These are phyloP conservation scores for Echinosophora koreensis DNA, from an alignment of 306 rosid genomes.

Conservation along the genomic window DNA sequence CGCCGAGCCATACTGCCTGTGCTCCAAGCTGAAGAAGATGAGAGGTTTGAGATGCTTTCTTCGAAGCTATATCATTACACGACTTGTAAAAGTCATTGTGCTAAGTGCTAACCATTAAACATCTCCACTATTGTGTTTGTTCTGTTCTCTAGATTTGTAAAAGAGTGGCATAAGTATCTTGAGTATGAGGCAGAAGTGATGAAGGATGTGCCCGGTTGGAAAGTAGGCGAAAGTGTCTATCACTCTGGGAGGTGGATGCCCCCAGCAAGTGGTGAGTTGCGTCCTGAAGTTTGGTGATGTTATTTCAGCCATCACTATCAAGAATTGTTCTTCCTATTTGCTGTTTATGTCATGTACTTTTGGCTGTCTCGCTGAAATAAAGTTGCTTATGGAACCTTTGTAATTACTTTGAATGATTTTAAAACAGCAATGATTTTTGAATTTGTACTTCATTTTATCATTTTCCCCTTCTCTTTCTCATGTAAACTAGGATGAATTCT, in stretches of 20 bases:
- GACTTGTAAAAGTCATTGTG: not conserved
- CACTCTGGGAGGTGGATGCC: slow-evolving; percentile 97
- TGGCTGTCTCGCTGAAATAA: slow-evolving; percentile 62
- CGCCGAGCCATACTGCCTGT: slow-evolving; percentile 90
- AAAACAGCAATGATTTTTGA: slow-evolving; percentile 33
- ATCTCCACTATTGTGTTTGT: slow-evolving; percentile 29
- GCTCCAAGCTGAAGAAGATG: slow-evolving; percentile 99
- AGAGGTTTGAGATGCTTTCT: slow-evolving; percentile 63
- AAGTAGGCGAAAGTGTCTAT: slow-evolving; percentile 94
- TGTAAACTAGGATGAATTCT: slow-evolving; percentile 32
- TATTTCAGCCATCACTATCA: slow-evolving; percentile 42
- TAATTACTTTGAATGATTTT: slow-evolving; percentile 36
- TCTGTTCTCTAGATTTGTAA: slow-evolving; percentile 72
- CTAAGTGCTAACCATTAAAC: not conserved
- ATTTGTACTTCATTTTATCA: slow-evolving; percentile 24
- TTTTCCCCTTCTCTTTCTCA: not conserved
- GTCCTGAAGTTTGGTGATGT: slow-evolving; percentile 94
- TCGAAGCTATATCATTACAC: slow-evolving; percentile 4
- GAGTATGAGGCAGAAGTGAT: slow-evolving; percentile 96
- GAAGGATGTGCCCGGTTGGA: slow-evolving; percentile 99
- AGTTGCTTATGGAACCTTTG: slow-evolving; percentile 50
- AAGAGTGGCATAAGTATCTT: slow-evolving; percentile 96
- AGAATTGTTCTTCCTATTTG: slow-evolving; percentile 38
- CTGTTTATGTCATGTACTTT: slow-evolving; percentile 46
- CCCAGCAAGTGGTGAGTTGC: slow-evolving; percentile 92